Evolutionary conservation across 441 rosid genomes (phyloP), one percentile per base, ranked within the genome.

Genomic region (Gossypium gossypioides): DNA sequence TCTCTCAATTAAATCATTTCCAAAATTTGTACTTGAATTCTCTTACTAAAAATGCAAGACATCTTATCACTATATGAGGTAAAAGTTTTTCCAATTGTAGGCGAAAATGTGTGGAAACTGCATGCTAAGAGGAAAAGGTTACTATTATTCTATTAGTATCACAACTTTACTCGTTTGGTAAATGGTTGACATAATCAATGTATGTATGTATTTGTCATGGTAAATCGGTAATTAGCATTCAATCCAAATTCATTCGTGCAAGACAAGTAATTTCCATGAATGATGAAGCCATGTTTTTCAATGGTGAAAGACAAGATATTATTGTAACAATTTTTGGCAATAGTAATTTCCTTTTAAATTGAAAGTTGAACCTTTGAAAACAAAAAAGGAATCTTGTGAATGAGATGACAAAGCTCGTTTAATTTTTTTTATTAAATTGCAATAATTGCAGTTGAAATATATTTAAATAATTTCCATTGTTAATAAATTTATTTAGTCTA

Each of bases 211-310:
- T 18, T 6, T 52, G 58, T 18, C 58, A 52, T 64, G 2, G n/a
- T 64, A 63, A 37, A 13, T 50, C 46, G 4, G n/a, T 64, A 63
- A 37, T 48, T 48, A 13, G 3, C 21, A 10, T 37, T n/a, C 16
- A 18, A 40, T 37, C 6, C 1, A 67, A 25, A 21, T 12, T 24
- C 24, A 24, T 1, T 48, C 71, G 71, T 67, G 57, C 71, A 67
- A 67, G 18, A 48, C 71, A 48, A 50, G 71, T 48, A 67, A 25
- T 48, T 16, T 34, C 50, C 48, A 62, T 62, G 22, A 62, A 37
- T 62, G 46, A 16, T 32, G 4, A 27, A 25, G 37, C n/a, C 13
- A 21, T 55, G 15, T 22, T 56, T 55, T 55, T 16, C 27, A 10
- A 3, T 24, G 16, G 34, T 58, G 37, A 58, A 13, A 12, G 5